These are phyloP conservation scores for Metschnikowia anglica DNA, from an alignment of 805 yeast genomes.

Conservation along the genomic window DNA sequence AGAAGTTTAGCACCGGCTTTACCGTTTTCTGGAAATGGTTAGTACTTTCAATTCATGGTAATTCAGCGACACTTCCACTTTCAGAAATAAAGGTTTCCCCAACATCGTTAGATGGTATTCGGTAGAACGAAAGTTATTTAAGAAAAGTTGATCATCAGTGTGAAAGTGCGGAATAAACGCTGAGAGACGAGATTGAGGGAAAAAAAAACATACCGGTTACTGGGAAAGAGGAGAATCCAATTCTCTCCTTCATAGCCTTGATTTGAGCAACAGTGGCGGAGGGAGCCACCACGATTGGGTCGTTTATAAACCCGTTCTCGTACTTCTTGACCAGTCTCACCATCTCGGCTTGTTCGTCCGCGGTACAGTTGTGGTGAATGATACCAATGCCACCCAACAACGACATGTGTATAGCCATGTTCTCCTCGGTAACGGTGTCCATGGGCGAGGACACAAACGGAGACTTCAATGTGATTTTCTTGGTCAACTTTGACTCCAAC, in stretches of 20 bases:
- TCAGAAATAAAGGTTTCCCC: constrained; percentile 61
- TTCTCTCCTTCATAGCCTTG: constrained; percentile 60
- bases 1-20: constrained; percentile 82
- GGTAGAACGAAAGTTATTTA: constrained; percentile 99
- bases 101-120: constrained; percentile 94
- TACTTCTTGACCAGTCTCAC: constrained; percentile 93
- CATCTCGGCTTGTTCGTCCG: constrained; percentile 98
- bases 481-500: constrained; percentile 85
- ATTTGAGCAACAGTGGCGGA: constrained; percentile 76
- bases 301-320: constrained; percentile 96
- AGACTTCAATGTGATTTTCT: constrained; percentile 84
- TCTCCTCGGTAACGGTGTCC: constrained; percentile 98
- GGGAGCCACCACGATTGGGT: constrained; percentile 86
- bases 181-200: constrained; percentile 2
- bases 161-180: constrained; percentile 2
- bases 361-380: constrained; percentile 93
- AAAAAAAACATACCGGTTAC: constrained; percentile 87
- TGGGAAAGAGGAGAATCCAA: constrained; percentile 97
- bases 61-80: constrained; percentile 2
- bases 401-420: constrained; percentile 99
- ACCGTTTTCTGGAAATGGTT: constrained; percentile 64
- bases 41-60: constrained; percentile 11
- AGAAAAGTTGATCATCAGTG: constrained; percentile 52
- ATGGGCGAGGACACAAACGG: constrained; percentile 98
- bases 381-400: constrained; percentile 98